Evolutionary conservation across 1,284 basidiomycete species (phyloP).

Genomic region (Rhodotorula mucilaginosa): DNA sequence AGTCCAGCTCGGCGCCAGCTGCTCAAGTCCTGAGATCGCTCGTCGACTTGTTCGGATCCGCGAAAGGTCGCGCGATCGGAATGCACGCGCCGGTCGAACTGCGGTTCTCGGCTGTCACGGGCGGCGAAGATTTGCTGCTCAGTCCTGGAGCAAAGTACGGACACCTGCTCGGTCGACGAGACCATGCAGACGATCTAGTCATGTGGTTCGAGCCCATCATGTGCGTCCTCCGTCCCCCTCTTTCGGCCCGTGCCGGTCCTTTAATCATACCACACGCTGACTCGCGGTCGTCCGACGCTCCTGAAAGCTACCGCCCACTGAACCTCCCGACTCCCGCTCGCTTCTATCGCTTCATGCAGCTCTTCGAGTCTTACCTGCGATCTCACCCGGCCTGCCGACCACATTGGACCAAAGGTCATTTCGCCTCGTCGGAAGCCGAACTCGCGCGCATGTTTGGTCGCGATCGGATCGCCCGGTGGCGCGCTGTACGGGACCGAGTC

Average conservation of each 20-base stretch:
- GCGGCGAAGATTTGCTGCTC: background rate
- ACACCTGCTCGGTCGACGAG: background rate
- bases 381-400: background rate
- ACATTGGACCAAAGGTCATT: constrained; percentile 12
- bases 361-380: constrained; percentile 3
- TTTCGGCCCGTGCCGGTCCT: background rate
- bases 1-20: background rate
- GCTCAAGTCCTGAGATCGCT: background rate
- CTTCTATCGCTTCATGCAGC: background rate
- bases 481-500: background rate
- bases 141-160: background rate
- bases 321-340: constrained; percentile 10
- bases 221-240: background rate
- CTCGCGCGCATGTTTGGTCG: constrained; percentile 3
- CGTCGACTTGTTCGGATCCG: background rate
- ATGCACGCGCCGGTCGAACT: constrained; percentile 15
- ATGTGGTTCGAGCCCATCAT: constrained; percentile 17
- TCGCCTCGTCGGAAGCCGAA: background rate
- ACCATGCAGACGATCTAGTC: background rate
- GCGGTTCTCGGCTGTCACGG: background rate
- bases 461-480: background rate
- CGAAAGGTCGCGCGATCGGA: background rate
- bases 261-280: background rate
- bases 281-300: background rate
- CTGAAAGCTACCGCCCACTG: constrained; percentile 9